phyloP scores from a whole-genome alignment of 2,329 filamentous ascomycete species.

The Sphaerulina populicola region DNA sequence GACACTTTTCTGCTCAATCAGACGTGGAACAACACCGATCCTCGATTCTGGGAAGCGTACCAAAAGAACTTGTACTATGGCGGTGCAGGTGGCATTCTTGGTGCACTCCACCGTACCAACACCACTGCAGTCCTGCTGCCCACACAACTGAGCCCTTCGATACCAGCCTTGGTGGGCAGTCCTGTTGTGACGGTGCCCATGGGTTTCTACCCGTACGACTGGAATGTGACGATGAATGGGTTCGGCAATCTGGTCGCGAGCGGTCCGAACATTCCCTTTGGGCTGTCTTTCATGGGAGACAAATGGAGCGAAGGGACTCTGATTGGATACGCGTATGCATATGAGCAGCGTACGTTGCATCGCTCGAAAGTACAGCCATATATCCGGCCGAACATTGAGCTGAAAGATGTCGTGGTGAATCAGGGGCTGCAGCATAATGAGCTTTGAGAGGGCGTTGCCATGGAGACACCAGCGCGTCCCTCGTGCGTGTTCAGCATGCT shows the following conservation, averaged over 20 bases:
- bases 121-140: conserved; percentile 58
- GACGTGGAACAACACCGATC: conserved; percentile 50
- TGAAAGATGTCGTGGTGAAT: conserved; percentile 37
- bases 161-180: conserved; percentile 50
- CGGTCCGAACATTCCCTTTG: conserved; percentile 52
- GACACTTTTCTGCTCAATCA: conserved; percentile 43
- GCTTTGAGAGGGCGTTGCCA: neutral
- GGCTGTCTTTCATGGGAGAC: conserved; percentile 54
- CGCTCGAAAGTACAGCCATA: conserved; percentile 44
- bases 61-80: conserved; percentile 48
- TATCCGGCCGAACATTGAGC: conserved; percentile 43
- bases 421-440: neutral
- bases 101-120: conserved; percentile 49
- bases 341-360: conserved; percentile 53
- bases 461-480: no score
- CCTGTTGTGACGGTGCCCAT: conserved; percentile 58
- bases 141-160: conserved; percentile 40
- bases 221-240: conserved; percentile 39
- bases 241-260: conserved; percentile 46
- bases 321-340: conserved; percentile 59
- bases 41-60: conserved; percentile 51
- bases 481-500: no score
- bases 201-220: conserved; percentile 47
- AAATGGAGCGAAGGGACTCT: conserved; percentile 55
- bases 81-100: conserved; percentile 52